Evolutionary conservation across 1,139 yeast genomes (phyloP), one percentile per base, ranked within the genome.

Genomic region (Geotrichum siamense): DNA sequence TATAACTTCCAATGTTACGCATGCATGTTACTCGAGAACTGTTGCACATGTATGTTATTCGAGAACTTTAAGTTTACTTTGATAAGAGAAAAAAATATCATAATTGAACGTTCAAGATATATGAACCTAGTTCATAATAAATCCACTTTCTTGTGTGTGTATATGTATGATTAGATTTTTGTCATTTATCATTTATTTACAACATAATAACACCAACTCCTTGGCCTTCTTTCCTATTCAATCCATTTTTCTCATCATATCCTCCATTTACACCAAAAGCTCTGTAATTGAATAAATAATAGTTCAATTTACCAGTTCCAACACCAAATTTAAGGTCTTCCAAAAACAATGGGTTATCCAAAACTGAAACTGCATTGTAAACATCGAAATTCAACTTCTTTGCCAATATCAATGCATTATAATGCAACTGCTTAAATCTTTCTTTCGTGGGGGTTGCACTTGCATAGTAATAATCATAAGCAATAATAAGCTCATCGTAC

Each of bases 241-340:
- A 45, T 70, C 75, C 40, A 37, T 73, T 75, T 16, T 70, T 67
- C 27, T 68, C 63, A 51, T 78, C 78, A 34, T 86, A 67, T 5
- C 97, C 98, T 25, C 96, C 95, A 47, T 71, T 68, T 43, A 91
- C 75, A 2, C 87, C 89, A 67, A 77, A 78, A 5, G 93, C 80
- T 59, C 73, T 79, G 69, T 89, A 91, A 63, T 91, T 91, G 73
- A 91, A 93, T 56, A 93, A 68, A 61, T 91, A 91, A 62, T 82
- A 93, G 65, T 91, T 84, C 59, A 91, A 73, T 60, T 76, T 76
- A 0, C 98, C 99, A 62, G 91, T 97, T 36, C 99, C 99, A 40
- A 79, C 76, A 20, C 96, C 96, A 62, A 93, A 91, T 61, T 86
- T 85, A 64, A 85, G 72, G 41, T 82, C 79, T 31, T 84, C 82